Evolutionary conservation across 306 rosid genomes (phyloP).

Genomic region (Cyclanthera cordifolia): DNA sequence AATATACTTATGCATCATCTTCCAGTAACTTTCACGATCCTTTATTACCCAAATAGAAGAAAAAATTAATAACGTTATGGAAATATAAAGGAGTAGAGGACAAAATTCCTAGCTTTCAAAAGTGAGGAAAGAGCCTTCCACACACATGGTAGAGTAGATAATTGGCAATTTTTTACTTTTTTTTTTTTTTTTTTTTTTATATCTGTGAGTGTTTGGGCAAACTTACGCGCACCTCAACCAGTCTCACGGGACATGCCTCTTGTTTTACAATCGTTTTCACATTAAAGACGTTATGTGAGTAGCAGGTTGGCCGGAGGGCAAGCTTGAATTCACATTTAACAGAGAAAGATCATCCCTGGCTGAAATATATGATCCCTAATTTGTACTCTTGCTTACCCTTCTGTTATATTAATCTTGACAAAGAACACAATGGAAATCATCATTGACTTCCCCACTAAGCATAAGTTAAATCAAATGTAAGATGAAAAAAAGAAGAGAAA

Average conservation of each 20-base stretch:
- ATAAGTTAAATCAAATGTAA: neutral
- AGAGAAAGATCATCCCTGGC: too few relatives aligned
- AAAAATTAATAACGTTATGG: neutral
- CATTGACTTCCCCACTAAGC: neutral
- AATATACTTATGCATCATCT: slow-evolving; percentile 86
- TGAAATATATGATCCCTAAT: neutral
- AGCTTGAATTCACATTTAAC: too few relatives aligned
- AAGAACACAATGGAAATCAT: neutral
- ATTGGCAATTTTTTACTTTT: too few relatives aligned
- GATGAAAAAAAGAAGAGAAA: neutral
- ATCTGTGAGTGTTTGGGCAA: too few relatives aligned
- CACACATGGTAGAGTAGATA: neutral
- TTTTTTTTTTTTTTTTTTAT: too few relatives aligned
- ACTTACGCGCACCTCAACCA: too few relatives aligned
- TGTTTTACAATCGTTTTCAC: neutral
- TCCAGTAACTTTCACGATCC: slow-evolving; percentile 95
- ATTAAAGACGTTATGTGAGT: neutral
- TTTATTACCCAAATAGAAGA: slow-evolving; percentile 2
- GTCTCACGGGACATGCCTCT: too few relatives aligned
- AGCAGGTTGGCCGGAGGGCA: too few relatives aligned
- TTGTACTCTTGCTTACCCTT: neutral
- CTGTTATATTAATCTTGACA: neutral
- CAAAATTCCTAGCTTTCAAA: neutral
- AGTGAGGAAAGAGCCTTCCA: neutral
- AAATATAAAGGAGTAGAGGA: neutral